Evolutionary conservation across 108 stramenopile genomes (phyloP).

Genomic region (Hondaea fermentalgiana): DNA sequence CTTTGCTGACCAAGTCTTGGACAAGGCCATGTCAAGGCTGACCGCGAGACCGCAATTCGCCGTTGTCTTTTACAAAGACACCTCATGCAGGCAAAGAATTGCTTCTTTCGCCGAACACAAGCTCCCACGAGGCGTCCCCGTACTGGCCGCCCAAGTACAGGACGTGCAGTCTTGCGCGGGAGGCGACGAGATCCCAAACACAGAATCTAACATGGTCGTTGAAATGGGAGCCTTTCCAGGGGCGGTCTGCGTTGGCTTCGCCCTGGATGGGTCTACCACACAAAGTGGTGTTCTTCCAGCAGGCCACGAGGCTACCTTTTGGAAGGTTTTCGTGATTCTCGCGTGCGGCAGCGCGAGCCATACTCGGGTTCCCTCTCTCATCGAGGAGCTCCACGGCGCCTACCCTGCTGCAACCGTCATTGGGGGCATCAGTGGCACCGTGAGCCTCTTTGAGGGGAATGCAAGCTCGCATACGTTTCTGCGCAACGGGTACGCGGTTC

Average conservation of each 20-base stretch:
- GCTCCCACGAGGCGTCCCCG: neutral
- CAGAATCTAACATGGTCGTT: neutral
- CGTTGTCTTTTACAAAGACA: neutral
- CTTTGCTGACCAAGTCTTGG: neutral
- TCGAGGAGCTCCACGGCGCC: neutral
- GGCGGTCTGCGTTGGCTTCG: neutral
- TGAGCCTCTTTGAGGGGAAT: neutral
- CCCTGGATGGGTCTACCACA: neutral
- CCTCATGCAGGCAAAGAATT: neutral
- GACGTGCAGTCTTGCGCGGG: neutral
- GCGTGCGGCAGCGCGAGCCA: neutral
- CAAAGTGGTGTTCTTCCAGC: neutral
- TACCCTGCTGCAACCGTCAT: neutral
- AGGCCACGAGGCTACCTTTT: neutral
- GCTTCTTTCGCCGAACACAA: neutral
- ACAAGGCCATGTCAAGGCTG: neutral
- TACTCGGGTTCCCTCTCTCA: neutral
- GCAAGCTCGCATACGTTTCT: neutral
- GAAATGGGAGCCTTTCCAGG: neutral
- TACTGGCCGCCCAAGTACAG: neutral
- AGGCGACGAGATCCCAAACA: neutral
- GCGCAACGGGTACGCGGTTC: neutral
- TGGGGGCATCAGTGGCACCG: neutral
- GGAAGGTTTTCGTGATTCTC: neutral
- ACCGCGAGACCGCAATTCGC: neutral